phyloP scores from a whole-genome alignment of 1,284 basidiomycete genomes.

The Ceratobasidium sp. region DNA sequence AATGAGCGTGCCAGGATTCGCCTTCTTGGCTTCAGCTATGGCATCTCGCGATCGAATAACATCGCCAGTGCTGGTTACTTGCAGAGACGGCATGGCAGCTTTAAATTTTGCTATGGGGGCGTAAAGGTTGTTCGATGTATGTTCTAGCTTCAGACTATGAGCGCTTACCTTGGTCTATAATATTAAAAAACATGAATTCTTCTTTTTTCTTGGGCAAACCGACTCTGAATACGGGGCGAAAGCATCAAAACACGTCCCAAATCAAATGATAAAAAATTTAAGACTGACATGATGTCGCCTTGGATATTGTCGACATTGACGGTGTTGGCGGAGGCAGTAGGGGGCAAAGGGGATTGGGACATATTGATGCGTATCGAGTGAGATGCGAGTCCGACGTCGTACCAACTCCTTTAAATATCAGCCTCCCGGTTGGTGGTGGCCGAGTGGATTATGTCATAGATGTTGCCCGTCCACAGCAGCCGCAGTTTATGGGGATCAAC shows the following conservation, averaged over 20 bases:
- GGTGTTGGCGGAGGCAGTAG: slow-evolving; percentile 1
- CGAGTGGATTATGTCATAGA: too few species aligned
- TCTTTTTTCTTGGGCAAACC: slow-evolving; percentile 33
- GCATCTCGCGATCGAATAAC: slow-evolving; percentile 5
- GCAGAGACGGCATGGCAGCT: neutral
- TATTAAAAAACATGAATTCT: slow-evolving; percentile 26
- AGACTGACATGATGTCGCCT: slow-evolving; percentile 45
- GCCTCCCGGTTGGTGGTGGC: too few species aligned
- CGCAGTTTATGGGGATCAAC: too few species aligned
- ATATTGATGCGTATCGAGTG: neutral
- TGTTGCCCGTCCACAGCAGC: too few species aligned
- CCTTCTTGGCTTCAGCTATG: neutral
- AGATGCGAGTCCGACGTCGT: too few species aligned
- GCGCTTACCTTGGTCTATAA: neutral
- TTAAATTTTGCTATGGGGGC: slow-evolving; percentile 26
- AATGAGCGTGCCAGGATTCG: neutral
- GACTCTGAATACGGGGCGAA: neutral
- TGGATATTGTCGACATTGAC: slow-evolving; percentile 47
- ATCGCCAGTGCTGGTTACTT: neutral
- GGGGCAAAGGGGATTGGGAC: slow-evolving; percentile 44
- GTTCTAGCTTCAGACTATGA: neutral
- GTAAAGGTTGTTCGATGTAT: too few species aligned
- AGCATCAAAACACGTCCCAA: too few species aligned
- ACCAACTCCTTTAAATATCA: too few species aligned
- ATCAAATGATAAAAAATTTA: too few species aligned